Base-by-base conservation (phyloP, 805 yeast genomes). In the Peterozyma xylosa region DNA sequence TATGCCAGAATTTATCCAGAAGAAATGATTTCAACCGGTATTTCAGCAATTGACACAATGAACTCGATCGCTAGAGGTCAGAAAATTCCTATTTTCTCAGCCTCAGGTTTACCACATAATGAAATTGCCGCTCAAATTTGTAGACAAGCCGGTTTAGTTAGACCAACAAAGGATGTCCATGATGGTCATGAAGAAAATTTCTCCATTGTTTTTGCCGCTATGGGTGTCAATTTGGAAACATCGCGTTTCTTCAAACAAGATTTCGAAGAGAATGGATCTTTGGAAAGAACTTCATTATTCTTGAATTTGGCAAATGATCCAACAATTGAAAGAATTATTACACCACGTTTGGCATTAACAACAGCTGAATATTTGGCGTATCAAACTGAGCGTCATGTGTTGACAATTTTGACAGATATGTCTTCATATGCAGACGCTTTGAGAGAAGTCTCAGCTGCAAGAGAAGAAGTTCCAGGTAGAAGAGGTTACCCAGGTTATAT, bases 401-500 rank as follows among this genome's bases (percentile, higher is more conserved):
- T 93, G 70, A 93, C 98, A 43, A 91, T 93, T 60, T 78, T 93
- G 64, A 95, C 99, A 41, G 99, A 93, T 73, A 93, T 93, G 99
- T 88, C 97, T 27, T 93, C 99, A n/a, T 93, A 93, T 65, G 99
- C 99, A 35, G 99, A 93, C 67, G 99, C 99, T 35, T 74, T 93
- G 63, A 90, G 99, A 82, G 99, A 93, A 74, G 99, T 93, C 42
- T 89, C 97, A 51, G 99, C 99, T 49, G 99, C 99, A 40, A 89
- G 99, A 77, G 99, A 93, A 71, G 99, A 95, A 73, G 99, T 93
- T 39, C 99, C 99, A 63, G 99, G 99, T 77, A 89, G 99, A 80
- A 89, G 99, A 82, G 99, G 99, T 76, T 93, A 93, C 70, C 99
- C 99, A 52, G 99, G 99, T 86, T 93, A 93, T 69, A 93, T 93